Conservation (phyloP, 140 eudicot species). For the Erigeron philadelphicus region DNA sequence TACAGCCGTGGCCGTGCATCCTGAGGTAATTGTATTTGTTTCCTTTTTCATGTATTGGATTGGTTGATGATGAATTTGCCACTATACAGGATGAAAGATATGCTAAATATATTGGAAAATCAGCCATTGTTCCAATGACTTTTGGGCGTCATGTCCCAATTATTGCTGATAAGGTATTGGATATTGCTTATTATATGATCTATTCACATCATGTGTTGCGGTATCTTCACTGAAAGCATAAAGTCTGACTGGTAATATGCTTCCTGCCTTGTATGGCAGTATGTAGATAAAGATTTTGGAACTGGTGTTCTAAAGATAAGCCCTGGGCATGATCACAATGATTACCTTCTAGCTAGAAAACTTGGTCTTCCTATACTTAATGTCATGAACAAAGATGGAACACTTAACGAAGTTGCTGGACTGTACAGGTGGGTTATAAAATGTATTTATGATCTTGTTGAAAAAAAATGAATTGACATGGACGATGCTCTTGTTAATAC, state of each 20-base stretch:
- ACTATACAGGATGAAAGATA: slow-evolving; percentile 77
- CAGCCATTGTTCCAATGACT: slow-evolving; percentile 93
- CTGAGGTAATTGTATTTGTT: slow-evolving; percentile 51
- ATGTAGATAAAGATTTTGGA: slow-evolving; percentile 95
- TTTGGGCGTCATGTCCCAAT: slow-evolving; percentile 95
- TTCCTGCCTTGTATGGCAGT: slow-evolving; percentile 39
- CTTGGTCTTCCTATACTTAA: slow-evolving; percentile 93
- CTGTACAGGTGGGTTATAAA: slow-evolving; percentile 53
- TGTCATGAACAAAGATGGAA: slow-evolving; percentile 96
- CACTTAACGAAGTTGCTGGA: slow-evolving; percentile 86
- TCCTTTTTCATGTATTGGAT: slow-evolving; percentile 9
- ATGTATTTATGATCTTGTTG: not conserved
- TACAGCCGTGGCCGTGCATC: slow-evolving; percentile 92
- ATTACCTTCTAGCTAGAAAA: slow-evolving; percentile 94
- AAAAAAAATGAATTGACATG: slow-evolving; percentile 7
- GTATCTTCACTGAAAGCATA: not conserved
- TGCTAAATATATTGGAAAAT: slow-evolving; percentile 73
- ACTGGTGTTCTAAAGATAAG: slow-evolving; percentile 96
- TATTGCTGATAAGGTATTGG: slow-evolving; percentile 73
- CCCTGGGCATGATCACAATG: slow-evolving; percentile 99
- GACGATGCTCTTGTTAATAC: slow-evolving; percentile 14
- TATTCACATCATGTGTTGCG: not conserved
- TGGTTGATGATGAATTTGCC: slow-evolving; percentile 4
- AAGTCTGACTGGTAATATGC: not conserved
- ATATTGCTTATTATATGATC: slow-evolving; percentile 11